Percentiles rank a stretch among this genome's conserved stretches.
phyloP scores from a whole-genome alignment of 805 yeast species.

The Wickerhamiella brachini region DNA sequence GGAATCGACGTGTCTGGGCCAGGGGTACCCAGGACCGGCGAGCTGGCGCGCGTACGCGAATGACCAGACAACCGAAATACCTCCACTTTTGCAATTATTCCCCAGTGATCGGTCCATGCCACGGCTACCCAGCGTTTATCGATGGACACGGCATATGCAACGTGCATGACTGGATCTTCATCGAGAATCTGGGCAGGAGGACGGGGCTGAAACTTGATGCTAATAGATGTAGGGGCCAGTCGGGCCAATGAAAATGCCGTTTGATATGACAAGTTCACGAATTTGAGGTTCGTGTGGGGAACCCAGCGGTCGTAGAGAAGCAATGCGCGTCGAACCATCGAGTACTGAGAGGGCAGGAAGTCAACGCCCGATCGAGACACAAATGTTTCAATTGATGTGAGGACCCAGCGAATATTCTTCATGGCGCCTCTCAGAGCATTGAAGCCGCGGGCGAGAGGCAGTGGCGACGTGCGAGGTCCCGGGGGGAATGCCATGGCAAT shows the following conservation, averaged over 20 bases:
- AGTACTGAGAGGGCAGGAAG: conserved; percentile 19
- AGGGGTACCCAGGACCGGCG: conserved; percentile 1
- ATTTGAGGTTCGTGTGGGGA: conserved; percentile 2
- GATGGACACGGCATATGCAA: conserved; percentile 70
- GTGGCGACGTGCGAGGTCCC: conserved; percentile 7
- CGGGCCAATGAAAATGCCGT: conserved; percentile 26
- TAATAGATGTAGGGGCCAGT: conserved; percentile 20
- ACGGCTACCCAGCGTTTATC: conserved; percentile 79
- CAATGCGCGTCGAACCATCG: conserved; percentile 19
- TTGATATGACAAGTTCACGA: conserved; percentile 1
- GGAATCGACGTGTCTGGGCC: background rate
- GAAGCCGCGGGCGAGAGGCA: conserved; percentile 18
- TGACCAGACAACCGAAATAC: conserved; percentile 28
- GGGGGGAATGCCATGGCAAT: conserved; percentile 16
- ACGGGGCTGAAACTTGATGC: conserved; percentile 12
- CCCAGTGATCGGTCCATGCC: conserved; percentile 81
- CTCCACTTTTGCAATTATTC: conserved; percentile 44
- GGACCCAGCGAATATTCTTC: conserved; percentile 11
- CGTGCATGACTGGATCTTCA: conserved; percentile 70
- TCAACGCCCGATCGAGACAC: conserved; percentile 18
- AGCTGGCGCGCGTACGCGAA: conserved; percentile 3
- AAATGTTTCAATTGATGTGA: conserved; percentile 14
- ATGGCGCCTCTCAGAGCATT: conserved; percentile 11
- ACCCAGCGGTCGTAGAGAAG: conserved; percentile 22
- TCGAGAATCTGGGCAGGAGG: conserved; percentile 25